These are phyloP conservation scores for Boletus tylopilopsis DNA, from an alignment of 768 basidiomycete species.

Conservation along the genomic window DNA sequence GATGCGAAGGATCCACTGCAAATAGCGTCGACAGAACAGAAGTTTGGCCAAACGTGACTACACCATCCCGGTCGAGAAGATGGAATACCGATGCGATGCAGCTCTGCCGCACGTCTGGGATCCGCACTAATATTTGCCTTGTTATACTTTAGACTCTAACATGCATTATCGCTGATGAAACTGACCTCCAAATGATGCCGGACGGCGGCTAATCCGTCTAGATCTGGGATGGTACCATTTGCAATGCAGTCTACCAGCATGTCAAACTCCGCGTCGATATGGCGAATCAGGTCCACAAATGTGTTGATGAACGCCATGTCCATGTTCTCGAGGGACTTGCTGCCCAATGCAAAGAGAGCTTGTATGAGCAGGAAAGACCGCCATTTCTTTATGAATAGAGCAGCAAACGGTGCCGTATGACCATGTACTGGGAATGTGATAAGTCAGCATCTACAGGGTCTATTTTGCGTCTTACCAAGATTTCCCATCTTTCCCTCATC, in stretches of 20 bases:
- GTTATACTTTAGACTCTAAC: neutral
- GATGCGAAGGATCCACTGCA: slow-evolving; percentile 13
- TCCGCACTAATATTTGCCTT: slow-evolving; percentile 4
- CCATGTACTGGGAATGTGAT: neutral
- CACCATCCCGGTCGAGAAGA: slow-evolving; percentile 12
- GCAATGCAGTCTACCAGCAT: slow-evolving; percentile 10
- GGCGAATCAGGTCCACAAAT: slow-evolving; percentile 9
- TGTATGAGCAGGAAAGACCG: slow-evolving; percentile 9
- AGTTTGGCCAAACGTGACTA: no score
- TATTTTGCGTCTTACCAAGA: slow-evolving; percentile 1
- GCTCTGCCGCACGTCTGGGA: slow-evolving; percentile 5
- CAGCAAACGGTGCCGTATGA: slow-evolving; percentile 1
- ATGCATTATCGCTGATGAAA: neutral
- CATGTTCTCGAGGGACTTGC: slow-evolving; percentile 4
- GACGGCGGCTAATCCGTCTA: slow-evolving; percentile 2
- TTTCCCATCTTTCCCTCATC: slow-evolving; percentile 4
- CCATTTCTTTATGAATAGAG: slow-evolving; percentile 5
- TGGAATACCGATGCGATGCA: slow-evolving; percentile 9
- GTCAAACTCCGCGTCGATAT: slow-evolving; percentile 9
- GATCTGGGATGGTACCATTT: slow-evolving; percentile 8
- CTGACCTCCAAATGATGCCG: slow-evolving; percentile 1
- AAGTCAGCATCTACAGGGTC: neutral
- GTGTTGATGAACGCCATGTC: slow-evolving; percentile 5
- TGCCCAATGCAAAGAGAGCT: slow-evolving; percentile 2
- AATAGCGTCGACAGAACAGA: slow-evolving; percentile 6